Evolutionary conservation across 441 rosid genomes (phyloP).

Genomic region (Adansonia rubrostipa): DNA sequence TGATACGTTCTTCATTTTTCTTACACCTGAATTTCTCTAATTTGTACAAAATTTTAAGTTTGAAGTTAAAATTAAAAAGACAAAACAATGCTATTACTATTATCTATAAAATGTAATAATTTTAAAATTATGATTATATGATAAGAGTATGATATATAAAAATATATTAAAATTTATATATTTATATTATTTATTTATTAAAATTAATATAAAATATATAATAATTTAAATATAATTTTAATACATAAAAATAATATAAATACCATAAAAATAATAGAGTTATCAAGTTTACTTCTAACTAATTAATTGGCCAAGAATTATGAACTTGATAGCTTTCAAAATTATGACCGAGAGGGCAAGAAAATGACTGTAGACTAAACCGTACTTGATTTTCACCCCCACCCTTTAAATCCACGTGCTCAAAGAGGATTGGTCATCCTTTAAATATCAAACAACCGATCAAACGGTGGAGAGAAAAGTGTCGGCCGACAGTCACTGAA

Average conservation of each 20-base stretch:
- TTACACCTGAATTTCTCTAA: background rate
- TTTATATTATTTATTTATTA: no score
- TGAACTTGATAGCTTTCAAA: background rate
- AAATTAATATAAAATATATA: no score
- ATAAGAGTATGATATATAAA: no score
- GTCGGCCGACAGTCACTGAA: slow-evolving; percentile 9
- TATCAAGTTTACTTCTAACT: background rate
- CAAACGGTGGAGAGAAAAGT: background rate
- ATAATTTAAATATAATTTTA: no score
- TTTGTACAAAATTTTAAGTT: background rate
- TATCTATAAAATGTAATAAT: no score
- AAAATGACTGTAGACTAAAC: background rate
- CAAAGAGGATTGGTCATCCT: background rate
- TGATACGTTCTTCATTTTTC: background rate
- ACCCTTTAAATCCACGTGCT: background rate
- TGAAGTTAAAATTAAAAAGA: no score
- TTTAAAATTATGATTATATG: no score
- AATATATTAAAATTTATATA: no score
- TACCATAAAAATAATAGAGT: no score
- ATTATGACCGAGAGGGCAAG: background rate
- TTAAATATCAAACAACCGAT: background rate
- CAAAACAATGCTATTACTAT: background rate
- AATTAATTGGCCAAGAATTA: background rate
- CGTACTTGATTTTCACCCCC: background rate
- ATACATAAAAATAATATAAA: no score